These are phyloP conservation scores for Hortiboletus campestris DNA, from an alignment of 768 basidiomycete species.

Conservation along the genomic window DNA sequence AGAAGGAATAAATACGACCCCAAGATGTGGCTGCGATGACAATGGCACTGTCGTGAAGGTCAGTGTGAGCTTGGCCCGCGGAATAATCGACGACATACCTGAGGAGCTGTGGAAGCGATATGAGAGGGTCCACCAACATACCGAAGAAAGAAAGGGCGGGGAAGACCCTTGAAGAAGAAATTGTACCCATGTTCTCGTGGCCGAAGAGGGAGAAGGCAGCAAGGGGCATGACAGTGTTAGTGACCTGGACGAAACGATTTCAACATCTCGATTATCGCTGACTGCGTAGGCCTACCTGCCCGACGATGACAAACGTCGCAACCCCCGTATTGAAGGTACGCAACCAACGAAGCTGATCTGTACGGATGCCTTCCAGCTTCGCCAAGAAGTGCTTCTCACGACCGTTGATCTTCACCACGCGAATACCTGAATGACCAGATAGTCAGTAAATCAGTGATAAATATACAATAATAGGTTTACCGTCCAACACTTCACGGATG, in stretches of 20 bases:
- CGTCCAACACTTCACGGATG: slow-evolving; percentile 29
- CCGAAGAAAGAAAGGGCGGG: slow-evolving; percentile 33
- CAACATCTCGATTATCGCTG: not conserved
- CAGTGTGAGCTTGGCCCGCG: not conserved
- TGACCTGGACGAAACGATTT: slow-evolving; percentile 9
- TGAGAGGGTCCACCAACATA: slow-evolving; percentile 31
- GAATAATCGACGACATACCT: slow-evolving; percentile 14
- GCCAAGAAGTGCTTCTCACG: slow-evolving; percentile 24
- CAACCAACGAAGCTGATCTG: slow-evolving; percentile 25
- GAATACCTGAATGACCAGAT: slow-evolving; percentile 16
- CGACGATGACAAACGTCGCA: slow-evolving; percentile 26
- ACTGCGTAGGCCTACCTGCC: slow-evolving; percentile 13
- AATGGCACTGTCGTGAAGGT: slow-evolving; percentile 14
- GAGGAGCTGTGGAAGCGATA: slow-evolving; percentile 29
- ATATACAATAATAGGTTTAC: slow-evolving; percentile 3
- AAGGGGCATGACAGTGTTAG: slow-evolving; percentile 32
- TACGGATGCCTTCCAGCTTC: slow-evolving; percentile 24
- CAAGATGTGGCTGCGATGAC: slow-evolving; percentile 27
- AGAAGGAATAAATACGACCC: slow-evolving; percentile 28
- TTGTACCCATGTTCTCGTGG: slow-evolving; percentile 22
- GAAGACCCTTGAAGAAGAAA: slow-evolving; percentile 24
- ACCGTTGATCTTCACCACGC: slow-evolving; percentile 29
- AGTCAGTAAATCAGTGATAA: not conserved
- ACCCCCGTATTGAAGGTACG: slow-evolving; percentile 24
- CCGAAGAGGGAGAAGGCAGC: slow-evolving; percentile 33